phyloP scores from a whole-genome alignment of 1,284 basidiomycete species.

The Boletus sp. region DNA sequence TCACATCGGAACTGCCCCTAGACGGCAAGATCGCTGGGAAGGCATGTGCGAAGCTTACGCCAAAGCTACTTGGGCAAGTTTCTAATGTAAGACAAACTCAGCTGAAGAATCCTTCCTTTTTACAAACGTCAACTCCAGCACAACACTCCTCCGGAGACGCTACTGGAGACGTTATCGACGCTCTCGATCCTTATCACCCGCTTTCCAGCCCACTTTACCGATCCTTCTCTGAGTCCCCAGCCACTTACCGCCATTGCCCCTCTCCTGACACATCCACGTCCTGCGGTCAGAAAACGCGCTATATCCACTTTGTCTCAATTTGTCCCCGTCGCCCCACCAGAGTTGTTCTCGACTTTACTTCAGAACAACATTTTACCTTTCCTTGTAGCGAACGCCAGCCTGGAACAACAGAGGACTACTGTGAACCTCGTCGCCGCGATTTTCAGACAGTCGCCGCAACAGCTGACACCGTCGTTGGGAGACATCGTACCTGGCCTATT shows the following conservation, averaged over 20 bases:
- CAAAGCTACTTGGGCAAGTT: slow-evolving; percentile 78
- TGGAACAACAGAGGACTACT: slow-evolving; percentile 73
- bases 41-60: slow-evolving; percentile 81
- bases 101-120: slow-evolving; percentile 2
- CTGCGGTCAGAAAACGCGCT: slow-evolving; percentile 86
- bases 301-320: slow-evolving; percentile 83
- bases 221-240: slow-evolving; percentile 48
- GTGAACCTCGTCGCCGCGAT: slow-evolving; percentile 80
- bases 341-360: slow-evolving; percentile 55
- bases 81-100: slow-evolving; percentile 53
- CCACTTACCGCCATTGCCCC: slow-evolving; percentile 73
- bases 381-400: slow-evolving; percentile 45
- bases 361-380: slow-evolving; percentile 58
- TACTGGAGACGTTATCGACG: slow-evolving; percentile 87
- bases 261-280: slow-evolving; percentile 70
- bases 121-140: slow-evolving; percentile 39
- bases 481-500: slow-evolving; percentile 68
- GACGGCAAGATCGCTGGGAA: slow-evolving; percentile 75
- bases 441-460: slow-evolving; percentile 64
- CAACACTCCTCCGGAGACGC: slow-evolving; percentile 75
- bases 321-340: slow-evolving; percentile 61
- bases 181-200: slow-evolving; percentile 87
- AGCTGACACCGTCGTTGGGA: slow-evolving; percentile 55
- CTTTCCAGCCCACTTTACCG: slow-evolving; percentile 72
- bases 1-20: slow-evolving; percentile 83